Evolutionary conservation across 2,329 filamentous ascomycete genomes (phyloP), one percentile per base, ranked within the genome.

Genomic region (Chaetoscypha palmicola): DNA sequence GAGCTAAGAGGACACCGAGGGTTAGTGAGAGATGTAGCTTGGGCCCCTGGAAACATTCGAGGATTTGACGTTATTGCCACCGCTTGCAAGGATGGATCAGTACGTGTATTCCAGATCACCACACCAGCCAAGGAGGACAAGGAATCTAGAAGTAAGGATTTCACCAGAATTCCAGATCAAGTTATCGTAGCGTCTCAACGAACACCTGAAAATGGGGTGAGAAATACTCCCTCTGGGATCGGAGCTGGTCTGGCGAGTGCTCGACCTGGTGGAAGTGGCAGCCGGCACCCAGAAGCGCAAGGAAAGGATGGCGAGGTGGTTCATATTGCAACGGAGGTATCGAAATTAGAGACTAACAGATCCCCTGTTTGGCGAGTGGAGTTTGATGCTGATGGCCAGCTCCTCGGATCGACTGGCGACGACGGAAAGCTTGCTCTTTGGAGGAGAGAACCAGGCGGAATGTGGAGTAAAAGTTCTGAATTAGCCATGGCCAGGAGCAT

Each of bases 61-160:
- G 91, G 91, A 1, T 91, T 87, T 62, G 92, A 98, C 63, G 76
- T 91, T 45, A 76, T 97, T 55, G 92, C 91, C 2, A 94, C 90
- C 4, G 91, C 89, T 2, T 92, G 87, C 61, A 94, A 94, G 64
- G 92, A 98, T 61, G 91, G 92, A 2, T 82, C 80, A 55, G 80
- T 96, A 31, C 77, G 91, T 31, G 83, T 98, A n/a, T 95, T 94
- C 59, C 81, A 91, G 56, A 64, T 94, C 14, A 78, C 81, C 26
- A 84, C 83, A 0, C 73, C 75, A 1, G 66, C 59, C 49, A 68
- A 64, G 48, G 74, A 67, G 55, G 73, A 63, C 36, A 73, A 68
- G 53, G 67, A 66, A 4, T 19, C 38, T 9, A 36, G 61, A 7
- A 60, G 55, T 17, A 51, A 56, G 23, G 62, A 66, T 34, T 61